Conservation (phyloP, 1,139 yeast species). For the Kodamaea alishanica region DNA sequence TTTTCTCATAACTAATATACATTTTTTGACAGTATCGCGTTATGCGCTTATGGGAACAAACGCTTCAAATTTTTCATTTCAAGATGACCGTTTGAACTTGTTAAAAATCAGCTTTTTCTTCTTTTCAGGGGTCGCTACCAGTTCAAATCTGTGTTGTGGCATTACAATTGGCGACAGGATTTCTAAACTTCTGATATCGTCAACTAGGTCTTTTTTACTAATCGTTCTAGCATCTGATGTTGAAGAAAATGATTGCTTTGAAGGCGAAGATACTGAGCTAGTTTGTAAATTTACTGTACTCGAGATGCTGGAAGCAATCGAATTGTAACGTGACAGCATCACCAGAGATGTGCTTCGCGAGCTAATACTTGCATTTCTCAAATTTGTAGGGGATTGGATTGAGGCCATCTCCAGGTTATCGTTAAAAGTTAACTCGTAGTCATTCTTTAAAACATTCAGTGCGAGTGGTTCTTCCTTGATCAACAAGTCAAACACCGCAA, state of each 20-base stretch:
- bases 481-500: slow-evolving; percentile 15
- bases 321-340: slow-evolving; percentile 12
- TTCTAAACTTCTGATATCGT: slow-evolving; percentile 2
- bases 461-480: slow-evolving; percentile 1
- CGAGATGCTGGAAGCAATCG: slow-evolving; percentile 7
- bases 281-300: not conserved
- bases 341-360: slow-evolving; percentile 13
- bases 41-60: not conserved
- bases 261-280: not conserved
- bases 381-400: not conserved
- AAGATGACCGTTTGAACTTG: slow-evolving; percentile 7
- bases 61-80: not conserved
- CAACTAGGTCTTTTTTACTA: slow-evolving; percentile 1
- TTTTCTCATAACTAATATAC: not conserved
- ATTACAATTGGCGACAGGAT: not conserved
- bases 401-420: not conserved
- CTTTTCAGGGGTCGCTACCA: slow-evolving; percentile 6
- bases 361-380: slow-evolving; percentile 9
- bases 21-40: no score
- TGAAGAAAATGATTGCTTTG: not conserved
- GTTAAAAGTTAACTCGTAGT: not conserved
- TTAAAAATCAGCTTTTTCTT: slow-evolving; percentile 15
- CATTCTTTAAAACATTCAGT: not conserved
- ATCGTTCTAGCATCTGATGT: not conserved
- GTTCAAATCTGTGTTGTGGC: slow-evolving; percentile 7